These are phyloP conservation scores for Microbotryum scabiosae DNA, from an alignment of 1,284 basidiomycete species.

Conservation along the genomic window DNA sequence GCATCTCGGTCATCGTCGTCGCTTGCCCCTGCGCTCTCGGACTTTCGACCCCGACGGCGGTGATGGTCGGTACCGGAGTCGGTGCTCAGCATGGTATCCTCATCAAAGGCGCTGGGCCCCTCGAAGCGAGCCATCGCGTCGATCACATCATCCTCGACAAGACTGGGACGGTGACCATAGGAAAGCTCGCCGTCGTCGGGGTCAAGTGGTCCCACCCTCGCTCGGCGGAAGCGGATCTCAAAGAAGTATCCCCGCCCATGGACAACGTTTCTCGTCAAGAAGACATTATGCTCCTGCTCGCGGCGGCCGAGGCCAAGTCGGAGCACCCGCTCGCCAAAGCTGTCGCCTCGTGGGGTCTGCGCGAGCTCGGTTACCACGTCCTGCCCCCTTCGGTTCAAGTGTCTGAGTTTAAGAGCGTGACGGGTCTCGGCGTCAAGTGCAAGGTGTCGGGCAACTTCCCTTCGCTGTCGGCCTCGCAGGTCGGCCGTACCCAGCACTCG, in stretches of 20 bases:
- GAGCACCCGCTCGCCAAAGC: conserved; percentile 96
- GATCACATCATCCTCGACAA: conserved; percentile 86
- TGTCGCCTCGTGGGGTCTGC: conserved; percentile 69
- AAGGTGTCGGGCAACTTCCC: conserved; percentile 35
- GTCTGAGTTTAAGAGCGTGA: conserved; percentile 66
- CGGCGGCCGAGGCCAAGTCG: conserved; percentile 77
- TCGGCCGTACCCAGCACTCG: conserved; percentile 12
- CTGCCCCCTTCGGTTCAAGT: conserved; percentile 46
- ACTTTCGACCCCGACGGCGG: conserved; percentile 91
- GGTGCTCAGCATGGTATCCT: conserved; percentile 95
- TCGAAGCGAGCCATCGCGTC: conserved; percentile 81
- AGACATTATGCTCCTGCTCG: conserved; percentile 52
- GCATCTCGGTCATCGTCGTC: conserved; percentile 95
- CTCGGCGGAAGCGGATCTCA: conserved; percentile 2
- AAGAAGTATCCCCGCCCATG: not conserved
- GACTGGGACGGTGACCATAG: conserved; percentile 92
- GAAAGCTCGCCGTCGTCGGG: conserved; percentile 64
- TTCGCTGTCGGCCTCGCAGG: conserved; percentile 40
- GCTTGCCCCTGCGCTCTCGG: conserved; percentile 98
- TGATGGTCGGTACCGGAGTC: conserved; percentile 98
- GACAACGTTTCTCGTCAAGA: conserved; percentile 18
- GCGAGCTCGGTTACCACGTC: conserved; percentile 49
- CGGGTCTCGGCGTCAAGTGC: conserved; percentile 74
- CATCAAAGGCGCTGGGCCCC: conserved; percentile 90
- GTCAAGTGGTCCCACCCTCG: conserved; percentile 56